A percentile compares a stretch with the other conserved stretches of the same genome.
phyloP scores from a whole-genome alignment of 2,329 filamentous ascomycete species.

The Scorias spongiosa region DNA sequence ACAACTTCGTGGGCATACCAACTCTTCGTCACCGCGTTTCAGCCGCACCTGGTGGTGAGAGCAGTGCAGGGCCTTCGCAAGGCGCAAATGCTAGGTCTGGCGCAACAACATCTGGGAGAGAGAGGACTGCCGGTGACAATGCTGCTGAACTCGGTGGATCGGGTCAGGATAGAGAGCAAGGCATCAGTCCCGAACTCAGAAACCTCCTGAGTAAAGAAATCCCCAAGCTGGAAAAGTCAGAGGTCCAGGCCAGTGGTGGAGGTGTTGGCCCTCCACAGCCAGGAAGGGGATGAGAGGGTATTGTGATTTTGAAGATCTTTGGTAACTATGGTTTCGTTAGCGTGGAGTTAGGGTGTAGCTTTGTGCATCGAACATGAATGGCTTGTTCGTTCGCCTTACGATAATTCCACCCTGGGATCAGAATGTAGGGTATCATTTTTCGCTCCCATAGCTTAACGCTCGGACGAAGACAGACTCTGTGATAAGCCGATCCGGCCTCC shows the following conservation, averaged over 20 bases:
- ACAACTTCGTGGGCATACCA: constrained; percentile 55
- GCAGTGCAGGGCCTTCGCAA: background rate
- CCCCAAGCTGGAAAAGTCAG: constrained; percentile 31
- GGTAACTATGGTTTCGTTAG: too few species aligned
- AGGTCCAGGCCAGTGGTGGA: constrained; percentile 32
- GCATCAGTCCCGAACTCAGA: constrained; percentile 50
- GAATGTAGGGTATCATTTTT: too few species aligned
- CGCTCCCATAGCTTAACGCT: too few species aligned
- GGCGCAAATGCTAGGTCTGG: constrained; percentile 2
- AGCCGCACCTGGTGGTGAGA: constrained; percentile 7
- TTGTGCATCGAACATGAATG: too few species aligned
- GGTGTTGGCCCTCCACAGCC: constrained; percentile 13
- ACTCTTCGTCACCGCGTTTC: constrained; percentile 34
- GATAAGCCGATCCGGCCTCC: too few species aligned
- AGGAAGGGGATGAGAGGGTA: background rate
- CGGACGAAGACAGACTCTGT: too few species aligned
- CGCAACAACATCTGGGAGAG: constrained; percentile 22
- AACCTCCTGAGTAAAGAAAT: constrained; percentile 46
- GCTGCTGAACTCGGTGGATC: constrained; percentile 7
- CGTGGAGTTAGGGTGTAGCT: too few species aligned
- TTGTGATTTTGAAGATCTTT: too few species aligned
- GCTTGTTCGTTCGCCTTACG: too few species aligned
- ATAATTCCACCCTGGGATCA: too few species aligned
- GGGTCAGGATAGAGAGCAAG: constrained; percentile 27
- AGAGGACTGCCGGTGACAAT: constrained; percentile 19